Base-by-base conservation (phyloP, 768 basidiomycete species). In the Rhodotorula babjevae region DNA sequence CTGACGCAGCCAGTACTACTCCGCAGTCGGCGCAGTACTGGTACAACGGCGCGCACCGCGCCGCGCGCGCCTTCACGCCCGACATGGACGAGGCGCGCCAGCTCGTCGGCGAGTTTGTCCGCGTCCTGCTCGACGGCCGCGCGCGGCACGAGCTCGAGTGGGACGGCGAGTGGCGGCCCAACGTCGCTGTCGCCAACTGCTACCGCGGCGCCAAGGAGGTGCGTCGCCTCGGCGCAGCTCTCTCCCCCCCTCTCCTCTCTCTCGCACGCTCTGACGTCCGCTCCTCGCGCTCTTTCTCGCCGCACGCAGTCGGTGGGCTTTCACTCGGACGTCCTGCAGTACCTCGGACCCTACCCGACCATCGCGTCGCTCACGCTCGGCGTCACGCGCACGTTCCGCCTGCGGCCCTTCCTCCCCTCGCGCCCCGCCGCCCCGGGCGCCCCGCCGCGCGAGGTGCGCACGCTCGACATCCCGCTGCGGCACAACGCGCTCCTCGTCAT, bases 401-500 rank as follows among this genome's bases (percentile, higher is more conserved):
- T 79, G 1, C 71, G 78, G 11, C 63, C 75, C 1, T 71, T 67
- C 63, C 52, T 74, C 53, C 69, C 74, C 2, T 52, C 66, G 2
- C 42, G 55, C 1, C 63, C 61, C 23, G 29, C 72, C 23, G 12
- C 64, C 3, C 52, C 68, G 2, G 42, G n/a, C 44, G 6, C 3
- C 27, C 40, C 40, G n/a, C 47, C 44, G 25, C 33, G 47, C 3
- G 25, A 65, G 36, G 65, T 67, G 25, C 63, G 78, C 19, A 79
- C 78, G 3, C 78, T 75, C 65, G 70, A 77, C 56, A 70, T 79
- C 55, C 29, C 42, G 9, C 55, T 79, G 36, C 74, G 74, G 23
- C 78, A 79, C 63, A 78, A 78, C 58, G 73, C 76, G 36, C 69
- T 79, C 47, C 56, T 75, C 33, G 76, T 79, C 74, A 79, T 79